These are phyloP conservation scores for Tubosaeta sp. DNA, from an alignment of 768 basidiomycete genomes.

Conservation along the genomic window DNA sequence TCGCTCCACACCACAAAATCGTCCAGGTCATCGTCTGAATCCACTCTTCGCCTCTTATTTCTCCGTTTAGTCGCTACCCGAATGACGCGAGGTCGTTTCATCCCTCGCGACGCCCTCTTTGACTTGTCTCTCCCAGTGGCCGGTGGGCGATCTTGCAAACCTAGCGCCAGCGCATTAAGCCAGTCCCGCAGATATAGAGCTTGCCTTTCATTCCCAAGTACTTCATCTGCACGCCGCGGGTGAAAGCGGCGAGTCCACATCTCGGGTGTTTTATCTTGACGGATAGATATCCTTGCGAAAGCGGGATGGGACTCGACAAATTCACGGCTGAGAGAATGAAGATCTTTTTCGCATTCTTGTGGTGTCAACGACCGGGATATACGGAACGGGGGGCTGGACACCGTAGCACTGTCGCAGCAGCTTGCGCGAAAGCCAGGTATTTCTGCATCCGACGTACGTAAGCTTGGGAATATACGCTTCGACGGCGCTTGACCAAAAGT, in stretches of 20 bases:
- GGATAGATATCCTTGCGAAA: conserved; percentile 38
- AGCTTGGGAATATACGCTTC: conserved; percentile 6
- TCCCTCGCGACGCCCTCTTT: conserved; percentile 33
- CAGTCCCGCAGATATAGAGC: conserved; percentile 74
- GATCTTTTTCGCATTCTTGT: conserved; percentile 14
- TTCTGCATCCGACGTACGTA: conserved; percentile 3
- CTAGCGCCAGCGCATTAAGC: conserved; percentile 67
- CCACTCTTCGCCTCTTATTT: conserved; percentile 51
- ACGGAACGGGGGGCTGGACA: neutral
- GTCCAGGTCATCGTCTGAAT: conserved; percentile 52
- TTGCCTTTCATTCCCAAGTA: conserved; percentile 72
- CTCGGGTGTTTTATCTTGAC: conserved; percentile 26
- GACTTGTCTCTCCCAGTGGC: conserved; percentile 16
- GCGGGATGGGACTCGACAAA: conserved; percentile 44
- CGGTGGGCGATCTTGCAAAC: conserved; percentile 26
- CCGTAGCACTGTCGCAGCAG: neutral
- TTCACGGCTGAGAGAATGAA: conserved; percentile 8
- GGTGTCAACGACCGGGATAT: conserved; percentile 7
- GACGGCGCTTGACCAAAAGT: conserved; percentile 6
- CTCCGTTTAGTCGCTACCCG: conserved; percentile 45
- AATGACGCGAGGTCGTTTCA: conserved; percentile 57
- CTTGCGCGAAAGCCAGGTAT: conserved; percentile 19
- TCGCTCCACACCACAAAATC: conserved; percentile 53
- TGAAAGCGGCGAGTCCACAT: conserved; percentile 75
- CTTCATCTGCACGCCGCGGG: conserved; percentile 66